These are phyloP conservation scores for Ogataea zsoltii DNA, from an alignment of 805 yeast genomes.

Conservation along the genomic window DNA sequence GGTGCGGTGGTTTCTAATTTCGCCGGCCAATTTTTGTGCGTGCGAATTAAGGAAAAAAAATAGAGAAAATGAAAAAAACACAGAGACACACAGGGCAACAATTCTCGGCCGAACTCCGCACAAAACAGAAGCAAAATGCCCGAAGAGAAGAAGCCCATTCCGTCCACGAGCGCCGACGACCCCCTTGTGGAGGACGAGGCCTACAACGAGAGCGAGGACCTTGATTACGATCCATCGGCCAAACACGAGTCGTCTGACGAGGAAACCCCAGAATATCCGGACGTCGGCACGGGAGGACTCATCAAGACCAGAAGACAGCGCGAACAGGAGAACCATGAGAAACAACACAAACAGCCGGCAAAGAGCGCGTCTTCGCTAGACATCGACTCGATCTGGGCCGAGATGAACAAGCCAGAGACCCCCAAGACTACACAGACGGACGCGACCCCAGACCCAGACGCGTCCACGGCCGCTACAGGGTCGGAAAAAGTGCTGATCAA, in stretches of 20 bases:
- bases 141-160: no score
- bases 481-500: slow-evolving; percentile 56
- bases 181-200: slow-evolving; percentile 37
- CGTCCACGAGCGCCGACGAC: background rate
- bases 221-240: slow-evolving; percentile 49
- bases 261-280: slow-evolving; percentile 40
- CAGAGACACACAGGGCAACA: no score
- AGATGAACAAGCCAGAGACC: slow-evolving; percentile 40
- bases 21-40: background rate
- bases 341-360: slow-evolving; percentile 20
- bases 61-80: background rate
- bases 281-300: slow-evolving; percentile 68
- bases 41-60: background rate
- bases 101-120: no score
- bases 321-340: slow-evolving; percentile 35
- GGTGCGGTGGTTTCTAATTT: slow-evolving; percentile 5
- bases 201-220: slow-evolving; percentile 58
- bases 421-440: background rate
- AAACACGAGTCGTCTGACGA: slow-evolving; percentile 36
- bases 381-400: slow-evolving; percentile 56
- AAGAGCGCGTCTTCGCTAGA: slow-evolving; percentile 36
- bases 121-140: no score
- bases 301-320: slow-evolving; percentile 71
- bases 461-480: background rate
- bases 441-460: background rate